Evolutionary conservation across 164 flowering plant species (phyloP).

Genomic region (Tinospora cordifolia): DNA sequence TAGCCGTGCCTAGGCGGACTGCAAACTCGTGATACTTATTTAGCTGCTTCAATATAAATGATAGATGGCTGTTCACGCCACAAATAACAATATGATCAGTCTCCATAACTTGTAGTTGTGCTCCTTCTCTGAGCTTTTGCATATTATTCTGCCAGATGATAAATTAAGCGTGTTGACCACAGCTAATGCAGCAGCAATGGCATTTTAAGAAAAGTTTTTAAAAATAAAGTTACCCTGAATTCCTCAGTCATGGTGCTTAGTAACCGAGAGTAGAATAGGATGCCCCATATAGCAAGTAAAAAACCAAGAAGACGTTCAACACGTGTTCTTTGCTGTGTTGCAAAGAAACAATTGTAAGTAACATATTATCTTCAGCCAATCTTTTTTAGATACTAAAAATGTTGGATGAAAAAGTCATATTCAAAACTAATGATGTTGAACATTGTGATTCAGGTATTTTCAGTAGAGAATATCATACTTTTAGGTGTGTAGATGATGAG

Average conservation of each 20-base stretch:
- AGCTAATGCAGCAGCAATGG: not conserved
- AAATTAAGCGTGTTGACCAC: slow-evolving; percentile 13
- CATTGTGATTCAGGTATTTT: not conserved
- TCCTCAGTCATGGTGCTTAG: slow-evolving; percentile 98
- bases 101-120: slow-evolving; percentile 86
- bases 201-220: not conserved
- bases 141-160: slow-evolving; percentile 61
- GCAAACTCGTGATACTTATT: slow-evolving; percentile 88
- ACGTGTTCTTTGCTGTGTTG: slow-evolving; percentile 80
- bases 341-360: slow-evolving; percentile 12
- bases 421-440: slow-evolving; percentile 2
- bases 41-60: slow-evolving; percentile 81
- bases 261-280: slow-evolving; percentile 83
- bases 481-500: slow-evolving; percentile 93
- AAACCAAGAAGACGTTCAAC: slow-evolving; percentile 85
- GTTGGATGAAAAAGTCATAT: not conserved
- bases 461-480: slow-evolving; percentile 32
- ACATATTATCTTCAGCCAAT: not conserved
- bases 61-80: slow-evolving; percentile 82
- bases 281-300: slow-evolving; percentile 92
- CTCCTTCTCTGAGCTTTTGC: slow-evolving; percentile 94
- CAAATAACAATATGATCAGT: slow-evolving; percentile 88
- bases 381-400: slow-evolving; percentile 2
- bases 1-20: slow-evolving; percentile 91
- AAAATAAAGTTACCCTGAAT: slow-evolving; percentile 60